Evolutionary conservation across 2,329 filamentous ascomycete genomes (phyloP).

Genomic region (Chaetothyriales sp.): DNA sequence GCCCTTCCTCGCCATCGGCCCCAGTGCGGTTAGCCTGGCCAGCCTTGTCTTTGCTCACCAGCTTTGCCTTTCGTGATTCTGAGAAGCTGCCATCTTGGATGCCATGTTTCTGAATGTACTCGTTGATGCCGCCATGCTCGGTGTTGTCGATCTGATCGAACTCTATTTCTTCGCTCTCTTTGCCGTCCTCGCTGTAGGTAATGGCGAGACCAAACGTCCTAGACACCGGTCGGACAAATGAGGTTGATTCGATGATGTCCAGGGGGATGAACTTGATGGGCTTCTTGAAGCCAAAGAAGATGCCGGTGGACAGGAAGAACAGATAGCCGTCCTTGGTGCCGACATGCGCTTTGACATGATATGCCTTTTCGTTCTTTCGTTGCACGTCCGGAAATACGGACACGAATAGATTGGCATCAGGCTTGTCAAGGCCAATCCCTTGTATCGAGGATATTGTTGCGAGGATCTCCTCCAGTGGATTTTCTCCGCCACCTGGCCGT

Average conservation of each 20-base stretch:
- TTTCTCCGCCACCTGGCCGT: conserved; percentile 4
- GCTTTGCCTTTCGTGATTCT: conserved; percentile 43
- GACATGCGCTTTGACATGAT: conserved; percentile 47
- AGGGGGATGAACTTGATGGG: conserved; percentile 49
- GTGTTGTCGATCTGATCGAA: conserved; percentile 52
- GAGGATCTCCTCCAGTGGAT: conserved; percentile 32
- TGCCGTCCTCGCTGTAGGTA: conserved; percentile 18
- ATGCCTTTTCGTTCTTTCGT: conserved; percentile 47
- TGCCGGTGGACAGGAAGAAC: conserved; percentile 46
- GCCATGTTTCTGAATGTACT: conserved; percentile 45
- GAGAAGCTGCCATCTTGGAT: conserved; percentile 51
- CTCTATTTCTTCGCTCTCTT: conserved; percentile 39
- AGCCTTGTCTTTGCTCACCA: conserved; percentile 36
- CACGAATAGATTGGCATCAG: conserved; percentile 42
- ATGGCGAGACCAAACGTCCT: conserved; percentile 53
- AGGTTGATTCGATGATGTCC: conserved; percentile 42
- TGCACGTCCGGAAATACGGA: conserved; percentile 46
- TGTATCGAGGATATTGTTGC: conserved; percentile 33
- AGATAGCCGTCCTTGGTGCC: conserved; percentile 54
- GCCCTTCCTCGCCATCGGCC: conserved; percentile 14
- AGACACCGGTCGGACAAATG: conserved; percentile 49
- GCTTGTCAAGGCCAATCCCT: conserved; percentile 36
- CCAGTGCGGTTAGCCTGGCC: conserved; percentile 4
- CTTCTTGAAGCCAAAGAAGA: conserved; percentile 52
- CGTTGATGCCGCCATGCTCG: conserved; percentile 46